Evolutionary conservation across 139 green algal species (phyloP).

Genomic region (Micromonas commoda): DNA sequence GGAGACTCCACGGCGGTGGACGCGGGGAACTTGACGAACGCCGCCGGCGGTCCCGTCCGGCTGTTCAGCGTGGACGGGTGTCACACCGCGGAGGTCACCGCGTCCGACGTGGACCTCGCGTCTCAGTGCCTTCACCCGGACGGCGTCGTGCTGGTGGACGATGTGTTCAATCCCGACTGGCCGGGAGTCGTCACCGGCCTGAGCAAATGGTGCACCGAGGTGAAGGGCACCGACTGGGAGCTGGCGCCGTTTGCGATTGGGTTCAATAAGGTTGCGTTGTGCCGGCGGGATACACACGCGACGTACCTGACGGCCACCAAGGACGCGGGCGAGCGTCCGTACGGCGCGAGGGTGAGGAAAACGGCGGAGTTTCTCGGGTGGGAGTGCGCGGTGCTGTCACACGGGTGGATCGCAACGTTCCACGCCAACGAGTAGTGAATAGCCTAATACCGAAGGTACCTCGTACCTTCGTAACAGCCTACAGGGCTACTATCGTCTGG

Average conservation of each 20-base stretch:
- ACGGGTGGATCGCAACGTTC: constrained; percentile 29
- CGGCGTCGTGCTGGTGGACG: constrained; percentile 27
- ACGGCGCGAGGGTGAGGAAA: neutral
- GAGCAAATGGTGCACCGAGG: neutral
- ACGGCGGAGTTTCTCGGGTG: constrained; percentile 1
- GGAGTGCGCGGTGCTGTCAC: neutral
- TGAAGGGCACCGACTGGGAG: neutral
- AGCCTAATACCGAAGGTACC: neutral
- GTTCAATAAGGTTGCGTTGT: constrained; percentile 27
- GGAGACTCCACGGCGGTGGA: neutral
- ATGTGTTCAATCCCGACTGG: constrained; percentile 32
- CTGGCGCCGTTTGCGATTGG: constrained; percentile 24
- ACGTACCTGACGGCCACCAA: neutral
- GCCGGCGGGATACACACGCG: neutral
- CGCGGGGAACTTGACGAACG: neutral
- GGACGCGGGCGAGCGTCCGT: neutral
- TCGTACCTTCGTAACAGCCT: neutral
- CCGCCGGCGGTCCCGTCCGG: neutral
- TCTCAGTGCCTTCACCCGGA: neutral
- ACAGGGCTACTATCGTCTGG: too few relatives aligned
- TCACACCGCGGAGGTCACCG: constrained; percentile 23
- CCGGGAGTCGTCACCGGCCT: constrained; percentile 19
- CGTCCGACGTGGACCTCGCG: constrained; percentile 6
- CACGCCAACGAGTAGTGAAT: constrained; percentile 23
- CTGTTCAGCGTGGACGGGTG: constrained; percentile 34